Percentiles rank a stretch among this genome's conserved stretches.
Evolutionary conservation across 1,284 basidiomycete species (phyloP).

Genomic region (Fomes fomentarius): DNA sequence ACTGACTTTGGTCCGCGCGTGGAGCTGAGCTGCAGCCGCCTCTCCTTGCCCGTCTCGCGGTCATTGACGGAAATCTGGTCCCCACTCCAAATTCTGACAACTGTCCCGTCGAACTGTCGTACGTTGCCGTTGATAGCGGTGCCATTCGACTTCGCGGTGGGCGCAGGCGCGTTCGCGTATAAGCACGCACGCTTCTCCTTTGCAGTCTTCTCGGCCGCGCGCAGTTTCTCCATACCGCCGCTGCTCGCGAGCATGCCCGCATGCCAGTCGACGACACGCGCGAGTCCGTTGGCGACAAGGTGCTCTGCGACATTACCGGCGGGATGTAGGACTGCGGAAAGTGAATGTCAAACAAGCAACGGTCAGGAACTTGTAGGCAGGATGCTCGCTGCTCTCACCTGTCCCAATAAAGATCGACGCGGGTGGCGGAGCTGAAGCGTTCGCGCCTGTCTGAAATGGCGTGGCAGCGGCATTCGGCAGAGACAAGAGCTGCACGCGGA

Average conservation of each 20-base stretch:
- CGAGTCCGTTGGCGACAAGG: constrained; percentile 84
- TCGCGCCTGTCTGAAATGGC: constrained; percentile 77
- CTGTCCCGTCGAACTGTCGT: constrained; percentile 80
- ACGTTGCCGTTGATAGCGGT: constrained; percentile 46
- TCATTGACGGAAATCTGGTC: constrained; percentile 89
- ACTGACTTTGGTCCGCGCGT: constrained; percentile 83
- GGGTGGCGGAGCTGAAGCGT: constrained; percentile 59
- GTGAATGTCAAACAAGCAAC: background rate
- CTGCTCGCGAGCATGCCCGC: constrained; percentile 87
- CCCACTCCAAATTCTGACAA: constrained; percentile 89
- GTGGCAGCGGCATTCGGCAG: constrained; percentile 82
- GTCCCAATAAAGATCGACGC: constrained; percentile 90
- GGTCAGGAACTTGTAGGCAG: background rate
- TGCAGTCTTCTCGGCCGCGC: constrained; percentile 83
- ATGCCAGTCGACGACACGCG: constrained; percentile 96
- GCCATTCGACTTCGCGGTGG: constrained; percentile 49
- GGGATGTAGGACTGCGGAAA: constrained; percentile 77
- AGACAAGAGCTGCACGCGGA: constrained; percentile 88
- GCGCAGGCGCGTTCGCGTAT: constrained; percentile 64
- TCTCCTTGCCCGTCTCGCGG: constrained; percentile 77
- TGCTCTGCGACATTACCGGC: constrained; percentile 95
- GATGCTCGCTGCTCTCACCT: constrained; percentile 53
- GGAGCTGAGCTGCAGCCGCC: constrained; percentile 87
- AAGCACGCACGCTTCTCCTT: constrained; percentile 83
- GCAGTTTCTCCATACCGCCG: constrained; percentile 85